phyloP scores from a whole-genome alignment of 129 eudicot species.

The carrot (Daucus carota) region DH1_v3.0 NC_030382.2:50823501-50824000 shows the following conservation, averaged over 20 bases:
- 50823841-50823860: too few species aligned
- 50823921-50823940: constrained; percentile 68
- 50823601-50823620: constrained; percentile 99
- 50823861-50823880: neutral
- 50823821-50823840: neutral
- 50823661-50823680: too few species aligned
- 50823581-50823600: constrained; percentile 99
- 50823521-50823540: neutral
- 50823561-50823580: constrained; percentile 99
- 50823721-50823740: neutral
- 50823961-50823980: too few species aligned
- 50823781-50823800: constrained; percentile 78
- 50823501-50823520: too few species aligned
- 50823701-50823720: neutral
- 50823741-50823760: constrained; percentile 2
- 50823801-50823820: constrained; percentile 15
- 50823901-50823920: constrained; percentile 84
- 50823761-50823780: constrained; percentile 36
- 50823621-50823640: constrained; percentile 35
- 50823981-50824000: neutral
- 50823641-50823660: too few species aligned
- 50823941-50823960: constrained; percentile 59
- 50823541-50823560: constrained; percentile 47
- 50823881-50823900: constrained; percentile 55
- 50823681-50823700: too few species aligned